Evolutionary conservation across 2,329 filamentous ascomycete genomes (phyloP).

Genomic region (Paracorniculantispora psalliotae): DNA sequence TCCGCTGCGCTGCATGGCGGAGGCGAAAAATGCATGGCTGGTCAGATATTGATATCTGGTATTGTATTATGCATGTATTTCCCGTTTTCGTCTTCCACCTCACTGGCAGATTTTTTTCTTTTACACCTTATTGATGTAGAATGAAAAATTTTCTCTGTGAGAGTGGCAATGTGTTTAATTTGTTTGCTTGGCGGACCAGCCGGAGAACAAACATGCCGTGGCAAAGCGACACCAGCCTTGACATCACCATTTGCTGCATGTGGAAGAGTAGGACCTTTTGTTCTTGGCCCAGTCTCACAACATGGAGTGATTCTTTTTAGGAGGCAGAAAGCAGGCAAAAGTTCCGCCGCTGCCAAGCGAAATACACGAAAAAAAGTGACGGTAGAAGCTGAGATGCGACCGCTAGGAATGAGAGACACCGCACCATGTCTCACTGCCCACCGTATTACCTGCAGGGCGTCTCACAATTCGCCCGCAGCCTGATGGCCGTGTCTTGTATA

Average conservation of each 20-base stretch:
- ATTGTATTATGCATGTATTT: not conserved
- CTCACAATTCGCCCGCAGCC: not conserved
- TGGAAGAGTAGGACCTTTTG: not conserved
- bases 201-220: constrained; percentile 7
- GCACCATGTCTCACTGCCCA: not conserved
- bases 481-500: not conserved
- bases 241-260: too few relatives aligned
- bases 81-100: too few relatives aligned
- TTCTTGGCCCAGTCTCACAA: not conserved
- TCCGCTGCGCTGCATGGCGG: not conserved
- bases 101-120: too few relatives aligned
- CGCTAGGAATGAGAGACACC: not conserved
- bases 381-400: not conserved
- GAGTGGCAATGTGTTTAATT: not conserved
- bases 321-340: not conserved
- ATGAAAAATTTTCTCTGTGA: not conserved
- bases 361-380: not conserved
- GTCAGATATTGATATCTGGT: constrained; percentile 6
- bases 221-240: constrained; percentile 8
- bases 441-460: not conserved
- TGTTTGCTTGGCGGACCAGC: constrained; percentile 2
- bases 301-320: not conserved
- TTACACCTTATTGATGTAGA: not conserved
- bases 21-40: not conserved
- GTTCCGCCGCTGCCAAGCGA: not conserved